Base-by-base conservation (phyloP, 805 yeast genomes). In the Hermanozyma aechmeae region DNA sequence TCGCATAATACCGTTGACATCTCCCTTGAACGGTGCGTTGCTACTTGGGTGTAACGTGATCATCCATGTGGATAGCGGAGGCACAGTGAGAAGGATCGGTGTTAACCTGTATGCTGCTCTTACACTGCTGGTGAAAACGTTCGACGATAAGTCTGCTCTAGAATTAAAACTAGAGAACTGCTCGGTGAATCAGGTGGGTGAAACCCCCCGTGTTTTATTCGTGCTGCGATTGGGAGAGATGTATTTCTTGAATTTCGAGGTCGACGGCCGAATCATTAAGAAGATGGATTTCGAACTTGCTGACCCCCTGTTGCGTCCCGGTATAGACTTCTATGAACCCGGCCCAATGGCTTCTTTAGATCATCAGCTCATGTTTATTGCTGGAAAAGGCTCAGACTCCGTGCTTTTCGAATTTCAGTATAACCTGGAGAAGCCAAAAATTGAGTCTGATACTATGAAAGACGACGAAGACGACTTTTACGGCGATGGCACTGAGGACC, bases 21-120 rank as follows among this genome's bases (percentile, higher is more conserved):
- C 63, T 3, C 85, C 89, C 0, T 55, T 79, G 19, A 75, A 76
- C 35, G 96, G 96, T 1, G 58, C 76, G 26, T 53, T 86, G 5
- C 43, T 73, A 13, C 30, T 83, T 3, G 96, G 96, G 1, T 68
- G 79, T 20, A 86, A 87, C 48, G 82, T 79, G 42, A 40, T 87
- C 6, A 57, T 84, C 8, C 87, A 83, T 51, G 69, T 85, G 12
- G 95, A 87, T 46, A 74, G 83, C 17, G 71, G 84, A 2, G 93
- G 94, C 3, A 71, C 77, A 18, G 45, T 65, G 3, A 67, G 72
- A 34, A 78, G 84, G 16, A 58, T 77, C 2, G 75, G 79, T 3
- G 71, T 79, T 2, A 82, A 82, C 46, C 53, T 59, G 33, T 78
- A 56, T 41, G 71, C 73, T 16, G 38, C 59, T 2, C 51, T 49